phyloP scores from a whole-genome alignment of 495 filamentous ascomycete species.

The Hypoxylon cercidicola region DNA sequence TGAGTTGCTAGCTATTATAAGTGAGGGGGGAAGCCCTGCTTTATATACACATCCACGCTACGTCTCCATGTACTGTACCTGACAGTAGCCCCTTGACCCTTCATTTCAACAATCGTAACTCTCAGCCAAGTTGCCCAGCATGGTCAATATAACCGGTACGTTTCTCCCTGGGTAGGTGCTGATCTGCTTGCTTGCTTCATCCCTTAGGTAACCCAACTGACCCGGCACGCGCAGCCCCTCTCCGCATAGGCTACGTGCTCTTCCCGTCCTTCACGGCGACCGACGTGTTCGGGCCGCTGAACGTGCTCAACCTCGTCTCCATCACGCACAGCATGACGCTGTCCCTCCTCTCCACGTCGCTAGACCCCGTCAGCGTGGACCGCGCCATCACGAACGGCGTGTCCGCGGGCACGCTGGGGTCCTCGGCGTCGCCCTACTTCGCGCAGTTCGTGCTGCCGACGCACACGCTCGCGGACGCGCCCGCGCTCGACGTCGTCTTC shows the following conservation, averaged over 20 bases:
- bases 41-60: too few relatives aligned
- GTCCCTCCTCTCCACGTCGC: conserved; percentile 59
- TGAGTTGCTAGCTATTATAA: too few relatives aligned
- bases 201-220: conserved; percentile 6
- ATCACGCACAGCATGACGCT: conserved; percentile 51
- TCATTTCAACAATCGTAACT: not conserved
- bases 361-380: conserved; percentile 57
- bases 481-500: conserved; percentile 66
- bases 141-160: conserved; percentile 40
- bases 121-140: conserved; percentile 5
- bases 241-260: conserved; percentile 50
- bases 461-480: conserved; percentile 63
- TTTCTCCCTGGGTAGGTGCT: too few relatives aligned
- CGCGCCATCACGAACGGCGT: conserved; percentile 26
- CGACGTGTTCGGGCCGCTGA: conserved; percentile 66
- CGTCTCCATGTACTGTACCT: too few relatives aligned
- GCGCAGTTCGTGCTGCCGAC: conserved; percentile 64
- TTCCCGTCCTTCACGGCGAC: conserved; percentile 60
- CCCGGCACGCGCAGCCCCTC: conserved; percentile 16
- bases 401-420: conserved; percentile 5
- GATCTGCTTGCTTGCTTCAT: not conserved
- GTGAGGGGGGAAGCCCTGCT: too few relatives aligned
- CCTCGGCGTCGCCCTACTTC: conserved; percentile 36
- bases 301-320: conserved; percentile 67
- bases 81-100: too few relatives aligned